These are phyloP conservation scores for Gautieria morchelliformis DNA, from an alignment of 768 basidiomycete species.

Conservation along the genomic window DNA sequence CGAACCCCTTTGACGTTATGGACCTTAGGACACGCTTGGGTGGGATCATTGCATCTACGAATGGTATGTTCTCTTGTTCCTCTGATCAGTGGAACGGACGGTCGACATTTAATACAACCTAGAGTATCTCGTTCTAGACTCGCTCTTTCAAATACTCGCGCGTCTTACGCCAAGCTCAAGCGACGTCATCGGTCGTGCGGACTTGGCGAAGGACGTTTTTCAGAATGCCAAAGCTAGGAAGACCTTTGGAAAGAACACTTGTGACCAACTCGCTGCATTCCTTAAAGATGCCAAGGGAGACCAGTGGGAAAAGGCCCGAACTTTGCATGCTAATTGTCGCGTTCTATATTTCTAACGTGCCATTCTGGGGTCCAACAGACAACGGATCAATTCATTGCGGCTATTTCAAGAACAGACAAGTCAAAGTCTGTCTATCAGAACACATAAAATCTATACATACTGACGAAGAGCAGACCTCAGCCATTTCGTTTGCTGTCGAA, in stretches of 20 bases:
- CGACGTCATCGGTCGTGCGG: neutral
- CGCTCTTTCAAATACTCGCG: neutral
- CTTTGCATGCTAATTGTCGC: neutral
- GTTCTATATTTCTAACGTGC: neutral
- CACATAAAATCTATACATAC: neutral
- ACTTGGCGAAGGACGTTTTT: neutral
- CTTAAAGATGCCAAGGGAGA: neutral
- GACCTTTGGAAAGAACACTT: neutral
- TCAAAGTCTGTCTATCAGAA: neutral
- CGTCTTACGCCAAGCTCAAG: neutral
- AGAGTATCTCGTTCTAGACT: conserved; percentile 1
- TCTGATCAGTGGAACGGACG: no score
- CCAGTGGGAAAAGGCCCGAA: neutral
- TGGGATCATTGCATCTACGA: neutral
- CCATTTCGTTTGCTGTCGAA: neutral
- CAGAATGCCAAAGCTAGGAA: neutral
- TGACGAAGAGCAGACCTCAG: neutral
- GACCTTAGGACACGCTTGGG: neutral
- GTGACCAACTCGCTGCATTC: neutral
- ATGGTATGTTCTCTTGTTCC: neutral
- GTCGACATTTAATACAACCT: neutral
- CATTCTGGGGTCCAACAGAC: neutral
- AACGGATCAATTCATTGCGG: neutral
- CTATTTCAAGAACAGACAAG: neutral
- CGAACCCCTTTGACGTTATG: neutral